Evolutionary conservation across 1,284 basidiomycete genomes (phyloP).

Genomic region (Mrakiaceae sp.): DNA sequence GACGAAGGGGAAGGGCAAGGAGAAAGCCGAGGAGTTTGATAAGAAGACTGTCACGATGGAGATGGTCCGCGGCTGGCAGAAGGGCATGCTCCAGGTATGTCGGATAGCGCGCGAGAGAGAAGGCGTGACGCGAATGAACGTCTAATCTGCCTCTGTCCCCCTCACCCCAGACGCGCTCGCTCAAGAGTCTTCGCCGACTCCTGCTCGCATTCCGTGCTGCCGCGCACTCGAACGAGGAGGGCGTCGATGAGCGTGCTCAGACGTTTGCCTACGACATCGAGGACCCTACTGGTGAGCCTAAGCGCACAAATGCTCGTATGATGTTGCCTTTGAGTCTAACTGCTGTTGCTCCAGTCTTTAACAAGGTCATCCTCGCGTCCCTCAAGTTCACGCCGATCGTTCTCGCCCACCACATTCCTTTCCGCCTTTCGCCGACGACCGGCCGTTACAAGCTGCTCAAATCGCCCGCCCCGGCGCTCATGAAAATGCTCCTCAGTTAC

Average conservation of each 20-base stretch:
- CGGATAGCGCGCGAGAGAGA: not conserved
- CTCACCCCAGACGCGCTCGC: slow-evolving; percentile 57
- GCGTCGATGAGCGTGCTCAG: slow-evolving; percentile 35
- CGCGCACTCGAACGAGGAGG: slow-evolving; percentile 79
- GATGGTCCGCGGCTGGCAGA: slow-evolving; percentile 75
- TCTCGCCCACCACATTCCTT: slow-evolving; percentile 75
- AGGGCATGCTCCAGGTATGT: slow-evolving; percentile 69
- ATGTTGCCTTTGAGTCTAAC: not conserved
- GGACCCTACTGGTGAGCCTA: slow-evolving; percentile 50
- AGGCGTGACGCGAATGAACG: too few relatives aligned
- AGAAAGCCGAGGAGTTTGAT: slow-evolving; percentile 38
- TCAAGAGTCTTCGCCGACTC: slow-evolving; percentile 73
- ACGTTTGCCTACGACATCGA: slow-evolving; percentile 68
- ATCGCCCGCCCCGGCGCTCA: slow-evolving; percentile 67
- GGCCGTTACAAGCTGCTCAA: slow-evolving; percentile 52
- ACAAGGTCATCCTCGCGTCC: slow-evolving; percentile 78
- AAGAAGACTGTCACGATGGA: slow-evolving; percentile 59
- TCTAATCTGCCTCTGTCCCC: not conserved
- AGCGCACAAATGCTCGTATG: not conserved
- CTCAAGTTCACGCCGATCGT: slow-evolving; percentile 86
- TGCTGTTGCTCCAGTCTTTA: slow-evolving; percentile 56
- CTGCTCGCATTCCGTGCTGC: slow-evolving; percentile 82
- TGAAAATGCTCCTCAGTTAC: slow-evolving; percentile 79
- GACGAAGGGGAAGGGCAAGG: slow-evolving; percentile 23
- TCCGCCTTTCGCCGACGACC: slow-evolving; percentile 57